Evolutionary conservation across 176 grass and related monocot genomes (phyloP), one percentile per base, ranked within the genome.

Genomic region (Oryza meyeriana): DNA sequence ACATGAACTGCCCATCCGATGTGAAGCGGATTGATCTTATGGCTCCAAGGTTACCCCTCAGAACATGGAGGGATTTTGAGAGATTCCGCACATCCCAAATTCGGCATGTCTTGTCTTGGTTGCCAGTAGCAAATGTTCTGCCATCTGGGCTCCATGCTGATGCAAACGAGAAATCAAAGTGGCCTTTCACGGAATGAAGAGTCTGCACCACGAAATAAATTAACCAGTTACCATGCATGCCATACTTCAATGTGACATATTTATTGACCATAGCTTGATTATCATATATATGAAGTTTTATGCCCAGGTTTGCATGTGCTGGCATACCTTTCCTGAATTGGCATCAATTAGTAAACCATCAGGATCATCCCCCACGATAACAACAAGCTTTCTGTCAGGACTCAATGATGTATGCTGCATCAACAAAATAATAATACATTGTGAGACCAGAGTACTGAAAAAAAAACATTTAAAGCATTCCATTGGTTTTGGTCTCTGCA

Each of bases 51-150:
- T 92, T 99, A 61, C 97, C 97, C 67, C 87, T 92, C 77, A 99
- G 83, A 25, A 90, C 86, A 64, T 89, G 85, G 12, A 93, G 78
- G 7, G 97, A 86, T 76, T 96, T 79, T 1, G 97, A 94, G 33
- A 99, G 83, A 61, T 99, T 99, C 52, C 97, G 87, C 5, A 66
- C 73, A 27, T 99, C 97, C 93, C 97, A 99, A 57, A 99, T 74
- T n/a, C 97, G 81, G 81, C 97, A 99, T 64, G 97, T 99, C 80
- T 94, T 99, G 59, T 99, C 97, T 86, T 99, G 97, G 84, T 99
- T 99, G 40, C 97, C 97, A 58, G 97, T 99, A 18, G 97, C 93
- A 83, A 99, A 99, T 47, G 90, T 94, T 27, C 42, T 64, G 32
- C 97, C 97, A 72, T 95, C 91, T 44, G 93, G 97, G 83, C 85